Percentiles rank a stretch among this genome's conserved stretches.
phyloP scores from a whole-genome alignment of 2,329 filamentous ascomycete genomes.

The Fusarium decemcellulare region DNA sequence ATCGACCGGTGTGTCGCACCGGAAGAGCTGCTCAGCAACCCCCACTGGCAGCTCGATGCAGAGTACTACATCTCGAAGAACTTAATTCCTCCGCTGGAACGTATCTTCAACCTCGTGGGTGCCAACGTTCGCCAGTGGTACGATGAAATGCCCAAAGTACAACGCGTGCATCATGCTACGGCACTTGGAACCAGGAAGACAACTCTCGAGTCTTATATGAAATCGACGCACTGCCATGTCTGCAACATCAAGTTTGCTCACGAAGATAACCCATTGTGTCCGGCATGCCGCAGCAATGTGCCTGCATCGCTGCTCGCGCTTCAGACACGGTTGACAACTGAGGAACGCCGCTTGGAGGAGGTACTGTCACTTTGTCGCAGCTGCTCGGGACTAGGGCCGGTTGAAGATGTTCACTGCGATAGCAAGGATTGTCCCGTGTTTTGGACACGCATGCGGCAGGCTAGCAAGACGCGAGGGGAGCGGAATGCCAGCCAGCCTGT shows the following conservation, averaged over 20 bases:
- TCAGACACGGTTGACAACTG: conserved; percentile 70
- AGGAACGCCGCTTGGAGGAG: conserved; percentile 75
- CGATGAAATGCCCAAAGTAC: conserved; percentile 95
- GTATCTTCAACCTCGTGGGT: conserved; percentile 96
- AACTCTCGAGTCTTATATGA: conserved; percentile 96
- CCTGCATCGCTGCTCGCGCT: conserved; percentile 75
- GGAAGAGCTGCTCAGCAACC: conserved; percentile 82
- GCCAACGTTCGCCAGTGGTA: conserved; percentile 94
- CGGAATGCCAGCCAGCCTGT: conserved; percentile 51
- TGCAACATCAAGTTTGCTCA: conserved; percentile 63
- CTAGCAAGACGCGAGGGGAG: conserved; percentile 60
- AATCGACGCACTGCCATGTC: conserved; percentile 81
- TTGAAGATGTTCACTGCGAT: conserved; percentile 88
- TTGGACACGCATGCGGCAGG: conserved; percentile 80
- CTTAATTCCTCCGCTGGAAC: conserved; percentile 92
- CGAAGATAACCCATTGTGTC: conserved; percentile 66
- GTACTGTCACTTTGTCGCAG: conserved; percentile 82
- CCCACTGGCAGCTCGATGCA: conserved; percentile 86
- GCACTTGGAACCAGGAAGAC: conserved; percentile 64
- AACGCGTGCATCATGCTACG: conserved; percentile 69
- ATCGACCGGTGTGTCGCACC: conserved; percentile 93
- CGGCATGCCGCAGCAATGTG: conserved; percentile 66
- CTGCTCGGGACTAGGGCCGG: conserved; percentile 80
- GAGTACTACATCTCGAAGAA: conserved; percentile 99
- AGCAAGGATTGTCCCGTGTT: conserved; percentile 95